These are phyloP conservation scores for Orbilia brochopaga DNA, from an alignment of 2,329 filamentous ascomycete genomes.

Conservation along the genomic window DNA sequence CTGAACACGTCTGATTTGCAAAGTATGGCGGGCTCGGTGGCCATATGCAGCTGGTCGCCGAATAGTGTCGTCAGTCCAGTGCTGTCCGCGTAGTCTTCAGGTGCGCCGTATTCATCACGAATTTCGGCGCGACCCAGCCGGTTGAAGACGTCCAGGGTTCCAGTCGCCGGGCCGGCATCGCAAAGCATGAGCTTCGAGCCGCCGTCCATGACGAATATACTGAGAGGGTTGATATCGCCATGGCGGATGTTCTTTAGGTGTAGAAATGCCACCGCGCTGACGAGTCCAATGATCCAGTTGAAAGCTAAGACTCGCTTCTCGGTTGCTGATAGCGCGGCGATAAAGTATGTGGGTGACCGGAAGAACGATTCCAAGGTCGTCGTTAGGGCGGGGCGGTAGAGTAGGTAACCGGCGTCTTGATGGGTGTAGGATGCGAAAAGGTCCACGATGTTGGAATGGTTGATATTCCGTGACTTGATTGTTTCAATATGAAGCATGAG, in stretches of 20 bases:
- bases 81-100: conserved; percentile 61
- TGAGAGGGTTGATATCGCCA: conserved; percentile 73
- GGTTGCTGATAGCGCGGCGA: conserved; percentile 68
- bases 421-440: conserved; percentile 74
- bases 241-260: conserved; percentile 70
- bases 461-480: conserved; percentile 57
- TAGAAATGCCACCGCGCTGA: conserved; percentile 71
- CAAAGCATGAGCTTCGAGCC: conserved; percentile 71
- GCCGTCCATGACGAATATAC: conserved; percentile 68
- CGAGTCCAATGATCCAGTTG: conserved; percentile 77
- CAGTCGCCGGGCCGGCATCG: conserved; percentile 61
- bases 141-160: conserved; percentile 39
- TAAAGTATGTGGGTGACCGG: conserved; percentile 67
- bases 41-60: conserved; percentile 33
- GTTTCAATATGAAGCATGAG: conserved; percentile 44
- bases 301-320: conserved; percentile 68
- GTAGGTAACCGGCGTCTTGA: conserved; percentile 68
- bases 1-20: conserved; percentile 71
- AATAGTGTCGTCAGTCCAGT: conserved; percentile 17
- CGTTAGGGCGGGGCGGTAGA: conserved; percentile 71
- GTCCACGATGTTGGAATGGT: conserved; percentile 72
- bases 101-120: conserved; percentile 74
- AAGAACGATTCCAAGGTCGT: conserved; percentile 73
- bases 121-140: conserved; percentile 63
- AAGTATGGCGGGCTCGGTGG: conserved; percentile 22